Evolutionary conservation across 2,329 filamentous ascomycete genomes (phyloP).

Genomic region (Colletotrichum sojae): DNA sequence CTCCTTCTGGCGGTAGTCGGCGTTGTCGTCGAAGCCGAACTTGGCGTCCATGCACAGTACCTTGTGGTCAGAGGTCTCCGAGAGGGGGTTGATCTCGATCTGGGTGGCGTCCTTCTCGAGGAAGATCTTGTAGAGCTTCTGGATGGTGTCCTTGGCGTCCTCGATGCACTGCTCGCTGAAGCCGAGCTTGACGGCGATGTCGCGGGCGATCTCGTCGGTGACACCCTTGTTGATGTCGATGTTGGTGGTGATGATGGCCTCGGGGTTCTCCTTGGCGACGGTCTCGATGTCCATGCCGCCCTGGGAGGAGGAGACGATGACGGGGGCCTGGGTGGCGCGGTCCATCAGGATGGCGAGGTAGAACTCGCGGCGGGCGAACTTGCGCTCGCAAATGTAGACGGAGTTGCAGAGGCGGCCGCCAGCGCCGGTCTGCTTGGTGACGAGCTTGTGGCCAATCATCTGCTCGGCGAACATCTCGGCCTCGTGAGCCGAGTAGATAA

Average conservation of each 20-base stretch:
- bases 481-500: conserved; percentile 97
- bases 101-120: conserved; percentile 98
- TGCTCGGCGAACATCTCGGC: conserved; percentile 98
- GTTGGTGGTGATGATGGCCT: conserved; percentile 93
- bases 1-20: conserved; percentile 97
- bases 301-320: conserved; percentile 98
- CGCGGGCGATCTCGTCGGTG: conserved; percentile 92
- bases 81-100: conserved; percentile 99
- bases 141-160: conserved; percentile 94
- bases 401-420: conserved; percentile 94
- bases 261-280: conserved; percentile 97
- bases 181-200: conserved; percentile 91
- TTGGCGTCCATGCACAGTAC: conserved; percentile 99
- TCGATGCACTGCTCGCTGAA: conserved; percentile 99
- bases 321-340: conserved; percentile 88
- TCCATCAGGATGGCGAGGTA: conserved; percentile 99
- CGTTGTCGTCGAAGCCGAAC: conserved; percentile 98
- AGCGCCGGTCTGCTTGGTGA: conserved; percentile 99
- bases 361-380: conserved; percentile 98
- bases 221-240: conserved; percentile 96
- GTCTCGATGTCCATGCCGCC: conserved; percentile 99
- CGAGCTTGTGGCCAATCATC: conserved; percentile 99
- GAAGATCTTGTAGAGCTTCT: conserved; percentile 99
- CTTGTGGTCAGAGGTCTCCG: conserved; percentile 97
- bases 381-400: conserved; percentile 99